These are phyloP conservation scores for Penicillium italicum DNA, from an alignment of 2,329 filamentous ascomycete genomes.

Conservation along the genomic window DNA sequence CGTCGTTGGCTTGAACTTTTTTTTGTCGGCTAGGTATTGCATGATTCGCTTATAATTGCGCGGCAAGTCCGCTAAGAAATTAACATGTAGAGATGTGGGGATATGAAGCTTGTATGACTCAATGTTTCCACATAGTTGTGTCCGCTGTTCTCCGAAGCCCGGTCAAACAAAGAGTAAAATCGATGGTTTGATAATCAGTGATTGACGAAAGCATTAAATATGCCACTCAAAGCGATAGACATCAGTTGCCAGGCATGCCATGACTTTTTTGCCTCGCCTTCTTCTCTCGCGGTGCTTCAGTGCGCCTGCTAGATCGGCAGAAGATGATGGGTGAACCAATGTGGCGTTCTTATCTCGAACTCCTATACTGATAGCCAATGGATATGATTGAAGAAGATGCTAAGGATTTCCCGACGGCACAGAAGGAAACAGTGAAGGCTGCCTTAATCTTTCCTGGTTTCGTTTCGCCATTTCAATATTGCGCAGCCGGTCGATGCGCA, in stretches of 20 bases:
- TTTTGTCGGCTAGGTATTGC: not conserved
- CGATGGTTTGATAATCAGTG: not conserved
- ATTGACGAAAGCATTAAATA: not conserved
- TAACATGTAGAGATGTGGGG: not conserved
- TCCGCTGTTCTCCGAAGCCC: not conserved
- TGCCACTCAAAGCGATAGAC: not conserved
- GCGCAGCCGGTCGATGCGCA: constrained; percentile 73
- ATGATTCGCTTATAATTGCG: not conserved
- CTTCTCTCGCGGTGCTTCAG: not conserved
- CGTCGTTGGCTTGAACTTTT: not conserved
- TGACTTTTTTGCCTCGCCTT: not conserved
- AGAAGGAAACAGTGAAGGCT: constrained; percentile 77
- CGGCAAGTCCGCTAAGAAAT: not conserved
- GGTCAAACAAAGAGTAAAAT: not conserved
- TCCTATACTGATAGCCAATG: not conserved
- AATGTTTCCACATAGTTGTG: not conserved
- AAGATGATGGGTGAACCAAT: not conserved
- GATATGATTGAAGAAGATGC: not conserved
- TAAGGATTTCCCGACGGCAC: constrained; percentile 62
- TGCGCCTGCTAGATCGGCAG: not conserved
- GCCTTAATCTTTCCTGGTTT: constrained; percentile 74
- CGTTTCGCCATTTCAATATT: constrained; percentile 75
- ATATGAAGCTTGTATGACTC: not conserved
- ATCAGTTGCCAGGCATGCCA: not conserved
- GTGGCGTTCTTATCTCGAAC: not conserved